Evolutionary conservation across 139 green algal genomes (phyloP).

Genomic region (Tetraselmis striata): DNA sequence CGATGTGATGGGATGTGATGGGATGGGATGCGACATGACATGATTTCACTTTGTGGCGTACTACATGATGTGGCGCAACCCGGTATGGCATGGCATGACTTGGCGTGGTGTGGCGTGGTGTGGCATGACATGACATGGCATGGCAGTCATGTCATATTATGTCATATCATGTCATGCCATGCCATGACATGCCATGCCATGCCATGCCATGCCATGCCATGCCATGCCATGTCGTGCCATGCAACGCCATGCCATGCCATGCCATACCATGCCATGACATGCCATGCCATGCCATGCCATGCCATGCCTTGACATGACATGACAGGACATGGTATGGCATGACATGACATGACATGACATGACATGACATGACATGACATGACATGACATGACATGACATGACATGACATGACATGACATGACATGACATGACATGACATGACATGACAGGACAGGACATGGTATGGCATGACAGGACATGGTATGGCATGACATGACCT

Average conservation of each 20-base stretch:
- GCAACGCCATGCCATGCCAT: constrained; percentile 1
- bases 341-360: too few species aligned
- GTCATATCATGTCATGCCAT: constrained; percentile 1
- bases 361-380: too few species aligned
- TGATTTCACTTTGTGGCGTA: too few species aligned
- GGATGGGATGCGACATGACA: neutral
- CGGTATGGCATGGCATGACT: neutral
- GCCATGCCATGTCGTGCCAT: constrained; percentile 6
- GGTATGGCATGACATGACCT: too few species aligned
- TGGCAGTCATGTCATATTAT: neutral
- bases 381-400: too few species aligned
- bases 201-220: constrained; percentile 7
- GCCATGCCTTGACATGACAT: too few species aligned
- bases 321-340: too few species aligned
- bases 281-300: neutral
- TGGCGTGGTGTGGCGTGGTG: too few species aligned
- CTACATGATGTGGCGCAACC: neutral
- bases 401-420: too few species aligned
- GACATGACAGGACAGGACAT: too few species aligned
- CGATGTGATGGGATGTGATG: neutral
- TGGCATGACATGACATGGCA: neutral
- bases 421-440: too few species aligned
- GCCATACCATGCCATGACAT: constrained; percentile 2
- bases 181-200: neutral
- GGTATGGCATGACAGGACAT: too few species aligned